Conservation (phyloP, 2,329 filamentous ascomycete species). For the Verticillium alfalfae region DNA sequence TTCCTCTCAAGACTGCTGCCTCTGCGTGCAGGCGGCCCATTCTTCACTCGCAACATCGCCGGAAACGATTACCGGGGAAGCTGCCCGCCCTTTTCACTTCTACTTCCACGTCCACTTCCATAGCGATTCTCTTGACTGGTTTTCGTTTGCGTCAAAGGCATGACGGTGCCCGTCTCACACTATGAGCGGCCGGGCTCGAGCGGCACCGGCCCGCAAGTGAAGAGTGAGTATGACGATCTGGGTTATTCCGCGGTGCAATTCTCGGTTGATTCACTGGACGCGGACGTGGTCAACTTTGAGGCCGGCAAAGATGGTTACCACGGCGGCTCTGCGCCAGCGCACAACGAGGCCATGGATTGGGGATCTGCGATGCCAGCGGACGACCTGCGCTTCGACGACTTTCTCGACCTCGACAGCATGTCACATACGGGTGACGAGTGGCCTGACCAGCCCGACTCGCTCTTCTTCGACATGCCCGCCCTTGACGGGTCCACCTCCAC, state of each 20-base stretch:
- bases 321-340: not conserved
- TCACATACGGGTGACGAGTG: constrained; percentile 7
- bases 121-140: not conserved
- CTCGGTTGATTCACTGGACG: constrained; percentile 9
- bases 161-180: constrained; percentile 11
- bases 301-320: not conserved
- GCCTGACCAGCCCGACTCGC: constrained; percentile 8
- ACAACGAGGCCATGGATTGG: not conserved
- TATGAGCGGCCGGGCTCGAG: constrained; percentile 9
- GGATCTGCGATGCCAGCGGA: not conserved
- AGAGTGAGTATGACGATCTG: not conserved
- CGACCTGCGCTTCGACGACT: constrained; percentile 19
- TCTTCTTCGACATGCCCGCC: constrained; percentile 11
- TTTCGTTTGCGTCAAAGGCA: constrained; percentile 7
- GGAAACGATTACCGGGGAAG: constrained; percentile 1
- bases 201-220: constrained; percentile 6
- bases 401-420: constrained; percentile 18
- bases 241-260: constrained; percentile 5
- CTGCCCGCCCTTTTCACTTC: not conserved
- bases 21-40: constrained; percentile 12
- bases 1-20: not conserved
- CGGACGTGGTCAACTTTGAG: constrained; percentile 1
- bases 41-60: constrained; percentile 6
- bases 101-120: not conserved
- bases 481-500: constrained; percentile 7